Evolutionary conservation across 805 yeast genomes (phyloP), one percentile per base, ranked within the genome.

Genomic region (Saccharomyces paradoxus): DNA sequence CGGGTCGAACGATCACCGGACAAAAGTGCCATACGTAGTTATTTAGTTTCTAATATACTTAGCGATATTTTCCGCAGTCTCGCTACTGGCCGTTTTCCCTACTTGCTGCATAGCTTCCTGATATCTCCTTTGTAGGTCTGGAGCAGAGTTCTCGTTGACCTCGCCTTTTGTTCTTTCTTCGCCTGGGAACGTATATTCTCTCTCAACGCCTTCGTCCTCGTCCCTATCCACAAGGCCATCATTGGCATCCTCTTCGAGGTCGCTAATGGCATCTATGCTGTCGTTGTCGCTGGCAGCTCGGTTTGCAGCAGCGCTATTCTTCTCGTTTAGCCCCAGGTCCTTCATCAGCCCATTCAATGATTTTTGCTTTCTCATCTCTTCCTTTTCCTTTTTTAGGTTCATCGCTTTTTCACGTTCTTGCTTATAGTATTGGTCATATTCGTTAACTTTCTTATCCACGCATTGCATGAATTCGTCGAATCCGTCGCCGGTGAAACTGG

Each of bases 401-500:
- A 86, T 66, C 14, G 92, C 82, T 63, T 87, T 76, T 56, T 92
- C 97, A 66, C 97, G 81, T 73, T 94, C 98, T 8, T 84, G 83
- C 64, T 82, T 82, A 70, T 94, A 94, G 63, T 77, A 91, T 56
- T 83, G 82, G 56, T 89, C 82, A 69, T 86, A 94, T 71, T 94
- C 99, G 41, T 84, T 88, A 49, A 85, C 90, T 71, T 94, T 94
- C 56, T 80, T 78, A 63, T 89, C 96, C 4, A 94, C 94, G 1
- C 89, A 87, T n/a, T 74, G 76, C 64, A 92, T 68, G 65, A 94
- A 92, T 24, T 90, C 96, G 66, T 90, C 96, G 67, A 94, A 88
- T 0, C 99, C 99, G 2, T 78, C 86, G 17, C 99, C 99, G 0
- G 98, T 91, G 65, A 82, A 87, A 48, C 97, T 83, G 48, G 97